Percentiles rank a stretch among this genome's conserved stretches.
Evolutionary conservation across 768 basidiomycete species (phyloP).

Genomic region (Pisolithus tinctorius): DNA sequence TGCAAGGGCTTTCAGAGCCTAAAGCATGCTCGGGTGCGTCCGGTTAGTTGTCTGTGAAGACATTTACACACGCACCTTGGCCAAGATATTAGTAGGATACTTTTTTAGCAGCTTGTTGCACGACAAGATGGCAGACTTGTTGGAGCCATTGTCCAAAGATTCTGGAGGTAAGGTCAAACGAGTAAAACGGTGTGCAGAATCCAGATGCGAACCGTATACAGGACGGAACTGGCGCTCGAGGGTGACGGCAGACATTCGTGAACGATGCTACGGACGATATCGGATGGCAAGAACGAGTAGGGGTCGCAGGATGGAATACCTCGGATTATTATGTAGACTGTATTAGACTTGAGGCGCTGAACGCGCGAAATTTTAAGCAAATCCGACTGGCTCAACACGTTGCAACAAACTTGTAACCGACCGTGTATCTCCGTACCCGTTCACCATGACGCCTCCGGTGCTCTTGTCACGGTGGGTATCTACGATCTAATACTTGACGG

Average conservation of each 20-base stretch:
- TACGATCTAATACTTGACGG: neutral
- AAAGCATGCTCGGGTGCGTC: conserved; percentile 8
- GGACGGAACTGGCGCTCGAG: conserved; percentile 80
- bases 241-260: conserved; percentile 46
- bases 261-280: conserved; percentile 1
- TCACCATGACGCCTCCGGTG: conserved; percentile 36
- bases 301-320: neutral
- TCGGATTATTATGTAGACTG: neutral
- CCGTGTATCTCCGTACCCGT: neutral
- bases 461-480: conserved; percentile 27
- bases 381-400: conserved; percentile 3
- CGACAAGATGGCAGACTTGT: conserved; percentile 77
- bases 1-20: conserved; percentile 83
- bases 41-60: neutral
- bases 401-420: conserved; percentile 14
- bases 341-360: neutral
- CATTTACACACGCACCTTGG: conserved; percentile 45
- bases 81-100: conserved; percentile 62
- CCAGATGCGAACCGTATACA: conserved; percentile 60
- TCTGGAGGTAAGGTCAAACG: conserved; percentile 36
- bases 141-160: conserved; percentile 79
- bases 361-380: conserved; percentile 21
- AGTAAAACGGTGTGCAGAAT: neutral
- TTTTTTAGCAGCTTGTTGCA: conserved; percentile 89
- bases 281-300: conserved; percentile 3